Evolutionary conservation across 2,329 filamentous ascomycete species (phyloP).

Genomic region (Lachnellula hyalina): DNA sequence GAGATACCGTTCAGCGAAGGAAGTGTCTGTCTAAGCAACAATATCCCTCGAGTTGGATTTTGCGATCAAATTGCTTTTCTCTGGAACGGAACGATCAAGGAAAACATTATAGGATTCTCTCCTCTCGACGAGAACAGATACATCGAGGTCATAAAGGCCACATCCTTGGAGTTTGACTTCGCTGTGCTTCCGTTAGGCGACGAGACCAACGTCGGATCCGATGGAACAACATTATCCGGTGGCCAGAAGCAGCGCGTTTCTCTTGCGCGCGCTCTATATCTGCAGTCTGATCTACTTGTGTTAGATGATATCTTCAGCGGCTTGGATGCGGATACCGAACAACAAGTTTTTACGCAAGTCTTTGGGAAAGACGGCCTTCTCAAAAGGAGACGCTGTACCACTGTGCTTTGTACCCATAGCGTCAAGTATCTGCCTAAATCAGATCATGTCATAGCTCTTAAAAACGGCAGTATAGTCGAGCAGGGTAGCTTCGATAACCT

Average conservation of each 20-base stretch:
- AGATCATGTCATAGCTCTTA: constrained; percentile 35
- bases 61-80: constrained; percentile 42
- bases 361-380: constrained; percentile 8
- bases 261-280: constrained; percentile 13
- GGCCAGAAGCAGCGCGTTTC: constrained; percentile 24
- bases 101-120: constrained; percentile 34
- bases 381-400: constrained; percentile 26
- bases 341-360: constrained; percentile 10
- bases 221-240: constrained; percentile 10
- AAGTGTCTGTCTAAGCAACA: constrained; percentile 14
- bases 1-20: constrained; percentile 30
- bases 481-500: constrained; percentile 33
- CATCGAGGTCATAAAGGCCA: constrained; percentile 20
- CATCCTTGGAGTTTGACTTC: constrained; percentile 21
- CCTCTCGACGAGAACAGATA: constrained; percentile 25
- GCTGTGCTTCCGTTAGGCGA: constrained; percentile 16
- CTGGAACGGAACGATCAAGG: constrained; percentile 34
- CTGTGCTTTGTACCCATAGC: constrained; percentile 32
- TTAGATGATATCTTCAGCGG: constrained; percentile 24
- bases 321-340: constrained; percentile 15
- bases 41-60: constrained; percentile 31
- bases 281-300: constrained; percentile 2
- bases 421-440: constrained; percentile 29
- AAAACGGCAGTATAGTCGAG: constrained; percentile 32
- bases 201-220: constrained; percentile 20